Conservation (phyloP, 73 alveolate genomes). For the Paramecium biaurelia region DNA sequence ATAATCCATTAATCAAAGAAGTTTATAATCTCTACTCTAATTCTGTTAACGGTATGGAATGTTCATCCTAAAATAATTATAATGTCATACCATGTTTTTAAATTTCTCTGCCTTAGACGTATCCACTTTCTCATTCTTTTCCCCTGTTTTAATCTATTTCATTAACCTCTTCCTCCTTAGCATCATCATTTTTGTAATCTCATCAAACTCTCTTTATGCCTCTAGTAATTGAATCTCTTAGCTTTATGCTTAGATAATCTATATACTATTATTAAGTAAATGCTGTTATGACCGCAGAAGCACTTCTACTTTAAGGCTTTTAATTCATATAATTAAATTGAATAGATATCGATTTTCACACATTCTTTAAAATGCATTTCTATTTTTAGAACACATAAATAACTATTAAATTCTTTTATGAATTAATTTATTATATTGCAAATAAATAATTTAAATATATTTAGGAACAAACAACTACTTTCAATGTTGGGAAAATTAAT, state of each 20-base stretch:
- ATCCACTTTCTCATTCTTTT: background rate
- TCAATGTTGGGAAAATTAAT: background rate
- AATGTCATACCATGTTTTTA: background rate
- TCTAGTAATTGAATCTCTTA: background rate
- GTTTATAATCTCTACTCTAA: constrained; percentile 24
- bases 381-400: background rate
- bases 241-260: background rate
- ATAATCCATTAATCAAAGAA: constrained; percentile 76
- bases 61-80: constrained; percentile 9
- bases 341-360: background rate
- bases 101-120: constrained; percentile 19
- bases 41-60: constrained; percentile 27
- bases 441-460: background rate
- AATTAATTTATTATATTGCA: background rate
- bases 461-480: background rate
- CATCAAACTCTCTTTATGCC: background rate
- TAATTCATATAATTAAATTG: background rate
- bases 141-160: background rate
- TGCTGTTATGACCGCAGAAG: background rate
- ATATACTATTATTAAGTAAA: background rate
- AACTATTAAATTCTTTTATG: background rate
- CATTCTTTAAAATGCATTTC: background rate
- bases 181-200: background rate
- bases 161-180: background rate
- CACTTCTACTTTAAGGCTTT: background rate